Conservation (phyloP, 148 eudicot genomes). For the Vaccinium corymbosum region DNA sequence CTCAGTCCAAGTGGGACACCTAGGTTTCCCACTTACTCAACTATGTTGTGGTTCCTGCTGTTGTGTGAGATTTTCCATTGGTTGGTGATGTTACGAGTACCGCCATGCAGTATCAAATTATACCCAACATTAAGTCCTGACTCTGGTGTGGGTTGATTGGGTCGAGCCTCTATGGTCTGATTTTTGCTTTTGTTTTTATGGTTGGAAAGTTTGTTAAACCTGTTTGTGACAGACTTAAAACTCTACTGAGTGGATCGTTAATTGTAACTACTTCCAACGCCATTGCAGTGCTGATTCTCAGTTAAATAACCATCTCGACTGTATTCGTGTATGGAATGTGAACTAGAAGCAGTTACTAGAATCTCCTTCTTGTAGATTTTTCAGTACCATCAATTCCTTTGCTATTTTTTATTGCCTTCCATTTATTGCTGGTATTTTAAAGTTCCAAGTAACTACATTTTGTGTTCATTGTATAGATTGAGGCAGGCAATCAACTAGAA, state of each 20-base stretch:
- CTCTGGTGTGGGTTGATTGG: neutral
- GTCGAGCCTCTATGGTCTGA: neutral
- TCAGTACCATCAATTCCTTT: neutral
- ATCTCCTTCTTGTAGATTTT: neutral
- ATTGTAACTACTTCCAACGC: neutral
- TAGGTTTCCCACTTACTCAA: neutral
- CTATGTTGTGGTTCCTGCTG: neutral
- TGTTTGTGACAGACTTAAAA: neutral
- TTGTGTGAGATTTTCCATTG: neutral
- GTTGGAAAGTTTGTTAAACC: conserved; percentile 7
- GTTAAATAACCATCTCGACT: neutral
- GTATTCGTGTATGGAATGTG: neutral
- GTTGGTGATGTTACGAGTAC: neutral
- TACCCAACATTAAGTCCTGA: neutral
- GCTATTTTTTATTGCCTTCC: neutral
- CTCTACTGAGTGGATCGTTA: neutral
- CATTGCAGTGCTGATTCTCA: neutral
- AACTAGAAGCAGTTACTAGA: neutral
- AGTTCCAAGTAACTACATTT: conserved; percentile 2
- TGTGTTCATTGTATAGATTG: conserved; percentile 37
- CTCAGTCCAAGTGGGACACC: neutral
- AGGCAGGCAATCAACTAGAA: conserved; percentile 55
- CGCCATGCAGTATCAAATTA: neutral
- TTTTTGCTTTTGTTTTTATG: neutral
- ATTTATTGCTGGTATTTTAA: neutral